These are phyloP conservation scores for Taiozyma onychis DNA, from an alignment of 1,139 yeast species.

Conservation along the genomic window DNA sequence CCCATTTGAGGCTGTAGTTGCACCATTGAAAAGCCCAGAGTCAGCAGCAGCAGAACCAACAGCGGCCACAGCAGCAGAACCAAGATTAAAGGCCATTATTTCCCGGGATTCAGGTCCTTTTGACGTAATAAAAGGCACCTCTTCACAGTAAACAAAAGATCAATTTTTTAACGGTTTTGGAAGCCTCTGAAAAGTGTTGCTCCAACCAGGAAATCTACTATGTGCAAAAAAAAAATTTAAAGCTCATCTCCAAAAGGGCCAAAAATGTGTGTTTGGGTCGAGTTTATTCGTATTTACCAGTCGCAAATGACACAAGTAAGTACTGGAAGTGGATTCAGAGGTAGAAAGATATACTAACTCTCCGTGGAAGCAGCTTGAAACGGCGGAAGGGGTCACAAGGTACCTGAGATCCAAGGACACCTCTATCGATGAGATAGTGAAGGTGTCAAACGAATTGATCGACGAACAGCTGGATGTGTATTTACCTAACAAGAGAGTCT, in stretches of 20 bases:
- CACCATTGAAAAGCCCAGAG: neutral
- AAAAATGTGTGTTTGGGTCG: neutral
- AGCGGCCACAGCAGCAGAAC: neutral
- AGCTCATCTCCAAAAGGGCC: conserved; percentile 2
- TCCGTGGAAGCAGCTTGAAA: conserved; percentile 6
- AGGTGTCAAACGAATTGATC: conserved; percentile 37
- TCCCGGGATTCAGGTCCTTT: neutral
- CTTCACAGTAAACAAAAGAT: neutral
- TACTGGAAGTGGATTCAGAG: neutral
- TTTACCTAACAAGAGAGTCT: conserved; percentile 57
- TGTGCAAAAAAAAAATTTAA: conserved; percentile 1
- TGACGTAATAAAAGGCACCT: neutral
- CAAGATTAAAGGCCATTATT: neutral
- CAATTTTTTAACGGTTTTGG: neutral
- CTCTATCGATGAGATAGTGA: conserved; percentile 38
- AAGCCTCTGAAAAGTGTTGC: neutral
- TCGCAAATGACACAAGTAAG: neutral
- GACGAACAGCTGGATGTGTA: conserved; percentile 35
- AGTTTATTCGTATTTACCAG: neutral
- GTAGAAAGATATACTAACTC: neutral
- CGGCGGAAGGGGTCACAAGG: conserved; percentile 62
- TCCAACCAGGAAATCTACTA: neutral
- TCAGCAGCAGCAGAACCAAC: neutral
- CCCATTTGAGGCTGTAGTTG: neutral
- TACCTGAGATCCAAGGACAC: conserved; percentile 54